Evolutionary conservation across 257 asterid genomes (phyloP).

Genomic region (Sherardia arvensis): DNA sequence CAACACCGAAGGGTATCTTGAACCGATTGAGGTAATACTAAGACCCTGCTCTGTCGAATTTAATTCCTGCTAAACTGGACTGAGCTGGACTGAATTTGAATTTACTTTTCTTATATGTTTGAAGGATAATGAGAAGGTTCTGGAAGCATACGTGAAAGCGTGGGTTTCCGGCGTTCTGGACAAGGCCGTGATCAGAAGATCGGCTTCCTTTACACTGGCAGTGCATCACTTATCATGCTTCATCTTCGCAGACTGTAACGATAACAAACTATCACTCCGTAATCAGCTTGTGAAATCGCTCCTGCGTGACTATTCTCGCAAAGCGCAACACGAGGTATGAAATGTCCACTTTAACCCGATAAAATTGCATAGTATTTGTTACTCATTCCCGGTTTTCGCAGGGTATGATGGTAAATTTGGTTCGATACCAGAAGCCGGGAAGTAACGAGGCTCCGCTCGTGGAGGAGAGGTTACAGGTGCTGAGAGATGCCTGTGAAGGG

Average conservation of each 20-base stretch:
- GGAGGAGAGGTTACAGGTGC: conserved; percentile 43
- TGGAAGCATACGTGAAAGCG: conserved; percentile 73
- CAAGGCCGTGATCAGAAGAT: conserved; percentile 55
- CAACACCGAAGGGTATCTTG: conserved; percentile 62
- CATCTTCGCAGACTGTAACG: conserved; percentile 35
- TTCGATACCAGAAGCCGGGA: conserved; percentile 33
- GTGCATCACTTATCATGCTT: conserved; percentile 74
- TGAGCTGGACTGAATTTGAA: too few species aligned
- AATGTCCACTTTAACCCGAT: not conserved
- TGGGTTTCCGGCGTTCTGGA: conserved; percentile 89
- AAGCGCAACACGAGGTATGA: conserved; percentile 70
- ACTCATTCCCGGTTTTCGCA: conserved; percentile 13
- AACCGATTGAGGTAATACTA: conserved; percentile 74
- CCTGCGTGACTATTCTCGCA: conserved; percentile 63
- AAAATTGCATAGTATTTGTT: not conserved
- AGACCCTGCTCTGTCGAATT: too few species aligned
- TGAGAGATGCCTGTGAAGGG: conserved; percentile 59
- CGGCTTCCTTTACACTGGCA: conserved; percentile 50
- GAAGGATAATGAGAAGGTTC: conserved; percentile 72
- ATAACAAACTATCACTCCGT: conserved; percentile 36
- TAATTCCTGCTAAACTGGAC: too few species aligned
- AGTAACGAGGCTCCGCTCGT: conserved; percentile 14
- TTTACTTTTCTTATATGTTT: not conserved
- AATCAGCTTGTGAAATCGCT: conserved; percentile 61
- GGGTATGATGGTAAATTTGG: conserved; percentile 63